Evolutionary conservation across 2,329 filamentous ascomycete genomes (phyloP), one percentile per base, ranked within the genome.

Genomic region (Penicillium sp.): DNA sequence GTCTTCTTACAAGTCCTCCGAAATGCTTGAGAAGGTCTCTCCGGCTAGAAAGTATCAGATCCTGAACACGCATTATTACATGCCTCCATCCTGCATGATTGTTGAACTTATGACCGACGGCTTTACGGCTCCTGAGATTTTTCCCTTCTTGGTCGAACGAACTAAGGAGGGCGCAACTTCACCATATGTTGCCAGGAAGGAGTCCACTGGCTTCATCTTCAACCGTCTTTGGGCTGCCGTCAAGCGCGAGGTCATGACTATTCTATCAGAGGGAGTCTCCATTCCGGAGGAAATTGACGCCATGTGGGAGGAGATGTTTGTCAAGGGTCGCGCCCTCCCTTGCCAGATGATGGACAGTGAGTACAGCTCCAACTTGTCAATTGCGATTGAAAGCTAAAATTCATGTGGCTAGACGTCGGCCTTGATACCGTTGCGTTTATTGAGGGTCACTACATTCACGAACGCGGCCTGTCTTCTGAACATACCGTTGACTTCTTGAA

Each of bases 151-250:
- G 40, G 69, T 69, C 2, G 69, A 76, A 14, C 68, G 72, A 35
- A 73, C 74, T 3, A 62, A 63, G 20, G 75, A 76, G 16, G 73
- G 70, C 2, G 79, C 74, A 0, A 73, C 76, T 31, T 62, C 71
- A 3, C 79, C 79, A 0, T 74, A 75, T 20, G 63, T 73, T 4
- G 79, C 79, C 0, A 61, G 72, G 6, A 78, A 76, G 47, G 77
- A 83, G 58, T 82, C 79, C 0, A 82, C 80, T 0, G 69, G 82
- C 0, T 79, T 84, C 60, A 79, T 85, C 37, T 81, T 82, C 62
- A 84, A 84, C 51, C 77, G 82, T 0, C 66, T 84, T 0, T 85
- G 82, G 81, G 82, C 82, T 0, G 82, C 82, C 0, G 73, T 84
- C n/a, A 84, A 84, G 65, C 73, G 82, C 2, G 82, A 85, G 59